phyloP scores from a whole-genome alignment of 2,329 filamentous ascomycete genomes.

The Colletotrichum orbiculare region DNA sequence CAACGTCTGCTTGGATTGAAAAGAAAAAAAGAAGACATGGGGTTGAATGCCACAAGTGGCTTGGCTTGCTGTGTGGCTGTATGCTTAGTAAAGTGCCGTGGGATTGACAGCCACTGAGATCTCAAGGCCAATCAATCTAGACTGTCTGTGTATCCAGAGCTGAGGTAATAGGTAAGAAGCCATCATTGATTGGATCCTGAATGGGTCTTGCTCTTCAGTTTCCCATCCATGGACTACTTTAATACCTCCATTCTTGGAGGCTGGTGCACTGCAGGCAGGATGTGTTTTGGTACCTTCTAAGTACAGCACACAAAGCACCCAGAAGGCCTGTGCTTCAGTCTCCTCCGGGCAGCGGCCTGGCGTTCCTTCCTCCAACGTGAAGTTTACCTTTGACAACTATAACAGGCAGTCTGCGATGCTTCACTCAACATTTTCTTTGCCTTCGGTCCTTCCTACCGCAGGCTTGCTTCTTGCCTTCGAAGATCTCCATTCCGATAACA shows the following conservation, averaged over 20 bases:
- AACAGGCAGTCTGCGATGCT: conserved; percentile 23
- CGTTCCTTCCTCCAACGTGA: conserved; percentile 1
- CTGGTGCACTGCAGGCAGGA: no score
- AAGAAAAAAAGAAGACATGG: not conserved
- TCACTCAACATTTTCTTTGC: conserved; percentile 5
- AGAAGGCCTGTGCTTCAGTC: no score
- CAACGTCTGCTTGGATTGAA: not conserved
- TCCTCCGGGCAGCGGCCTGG: conserved; percentile 23
- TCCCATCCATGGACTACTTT: conserved; percentile 15
- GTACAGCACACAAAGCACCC: no score
- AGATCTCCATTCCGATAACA: not conserved
- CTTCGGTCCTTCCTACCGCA: conserved; percentile 4
- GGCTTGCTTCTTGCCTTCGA: not conserved
- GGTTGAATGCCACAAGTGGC: conserved; percentile 26
- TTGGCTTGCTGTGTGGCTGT: not conserved
- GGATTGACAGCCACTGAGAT: no score
- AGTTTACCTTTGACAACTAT: conserved; percentile 17
- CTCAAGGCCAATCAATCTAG: not conserved
- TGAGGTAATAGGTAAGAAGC: not conserved
- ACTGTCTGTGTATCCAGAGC: not conserved
- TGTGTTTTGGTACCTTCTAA: no score
- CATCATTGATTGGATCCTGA: conserved; percentile 13
- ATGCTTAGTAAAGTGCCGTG: no score
- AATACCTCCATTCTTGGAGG: no score
- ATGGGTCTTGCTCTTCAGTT: conserved; percentile 24